A percentile compares a stretch with the other conserved stretches of the same genome.
These are phyloP conservation scores for Xylaria arbuscula DNA, from an alignment of 2,329 filamentous ascomycete species.

Conservation along the genomic window DNA sequence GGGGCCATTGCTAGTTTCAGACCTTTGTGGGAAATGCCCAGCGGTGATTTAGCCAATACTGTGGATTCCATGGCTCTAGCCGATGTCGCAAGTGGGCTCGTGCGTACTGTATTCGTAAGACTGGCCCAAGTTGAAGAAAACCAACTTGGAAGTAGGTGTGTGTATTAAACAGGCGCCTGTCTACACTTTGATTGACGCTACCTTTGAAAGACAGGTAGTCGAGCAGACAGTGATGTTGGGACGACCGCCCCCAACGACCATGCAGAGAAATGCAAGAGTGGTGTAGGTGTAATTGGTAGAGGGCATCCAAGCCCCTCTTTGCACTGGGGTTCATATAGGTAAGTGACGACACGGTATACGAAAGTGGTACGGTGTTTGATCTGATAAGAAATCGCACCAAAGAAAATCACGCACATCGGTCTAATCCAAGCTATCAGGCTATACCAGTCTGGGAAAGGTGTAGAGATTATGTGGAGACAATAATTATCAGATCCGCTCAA, in stretches of 20 bases:
- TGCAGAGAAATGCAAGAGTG: background rate
- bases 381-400: conserved; percentile 29
- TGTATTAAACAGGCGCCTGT: no score
- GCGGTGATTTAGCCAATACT: conserved; percentile 21
- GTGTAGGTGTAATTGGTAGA: background rate
- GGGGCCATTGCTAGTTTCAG: conserved; percentile 14
- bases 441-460: conserved; percentile 22
- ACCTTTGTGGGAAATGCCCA: conserved; percentile 19
- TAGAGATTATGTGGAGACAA: conserved; percentile 34
- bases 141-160: background rate
- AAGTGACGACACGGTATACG: background rate
- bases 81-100: conserved; percentile 36
- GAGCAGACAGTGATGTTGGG: background rate
- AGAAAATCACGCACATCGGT: conserved; percentile 29
- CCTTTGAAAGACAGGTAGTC: background rate
- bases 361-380: conserved; percentile 18
- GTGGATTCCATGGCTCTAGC: conserved; percentile 19
- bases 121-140: background rate
- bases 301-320: background rate
- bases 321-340: background rate
- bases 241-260: background rate
- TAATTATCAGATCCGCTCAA: conserved; percentile 48
- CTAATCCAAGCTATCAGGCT: conserved; percentile 12
- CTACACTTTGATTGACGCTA: no score
- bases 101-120: conserved; percentile 38